A percentile compares a stretch with the other conserved stretches of the same genome.
These are phyloP conservation scores for Pseudogymnoascus sp. DNA, from an alignment of 2,329 filamentous ascomycete species.

Conservation along the genomic window DNA sequence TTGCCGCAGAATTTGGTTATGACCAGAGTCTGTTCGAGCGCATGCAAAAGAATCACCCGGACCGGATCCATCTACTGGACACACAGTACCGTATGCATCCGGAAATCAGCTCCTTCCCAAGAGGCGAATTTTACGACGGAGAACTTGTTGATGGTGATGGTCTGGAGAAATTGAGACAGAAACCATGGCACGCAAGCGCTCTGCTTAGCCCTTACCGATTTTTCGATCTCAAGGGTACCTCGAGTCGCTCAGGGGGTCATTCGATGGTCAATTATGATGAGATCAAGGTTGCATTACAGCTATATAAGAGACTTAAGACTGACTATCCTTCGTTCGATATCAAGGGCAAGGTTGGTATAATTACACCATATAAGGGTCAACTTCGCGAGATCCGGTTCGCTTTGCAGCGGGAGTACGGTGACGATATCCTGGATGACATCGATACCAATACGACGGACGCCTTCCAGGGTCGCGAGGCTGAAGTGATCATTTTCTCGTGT, in stretches of 20 bases:
- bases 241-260: slow-evolving; percentile 70
- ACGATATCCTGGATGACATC: slow-evolving; percentile 64
- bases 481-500: slow-evolving; percentile 98
- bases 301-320: slow-evolving; percentile 69
- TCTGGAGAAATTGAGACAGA: slow-evolving; percentile 67
- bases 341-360: slow-evolving; percentile 83
- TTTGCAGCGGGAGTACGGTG: slow-evolving; percentile 66
- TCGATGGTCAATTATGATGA: slow-evolving; percentile 87
- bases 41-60: slow-evolving; percentile 87
- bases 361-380: slow-evolving; percentile 96
- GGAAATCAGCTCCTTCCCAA: slow-evolving; percentile 87
- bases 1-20: slow-evolving; percentile 85
- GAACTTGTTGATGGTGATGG: slow-evolving; percentile 73
- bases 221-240: slow-evolving; percentile 86
- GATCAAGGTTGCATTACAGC: slow-evolving; percentile 72
- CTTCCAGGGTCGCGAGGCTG: slow-evolving; percentile 92
- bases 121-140: slow-evolving; percentile 84
- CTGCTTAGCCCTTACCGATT: slow-evolving; percentile 90
- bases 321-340: slow-evolving; percentile 66
- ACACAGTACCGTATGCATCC: slow-evolving; percentile 99
- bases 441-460: slow-evolving; percentile 99
- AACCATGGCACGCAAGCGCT: slow-evolving; percentile 76
- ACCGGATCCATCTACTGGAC: slow-evolving; percentile 88
- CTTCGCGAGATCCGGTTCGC: slow-evolving; percentile 67
- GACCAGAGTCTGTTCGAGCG: slow-evolving; percentile 97